Conservation (phyloP, 2,329 filamentous ascomycete species). For the Pseudogymnoascus sp. region DNA sequence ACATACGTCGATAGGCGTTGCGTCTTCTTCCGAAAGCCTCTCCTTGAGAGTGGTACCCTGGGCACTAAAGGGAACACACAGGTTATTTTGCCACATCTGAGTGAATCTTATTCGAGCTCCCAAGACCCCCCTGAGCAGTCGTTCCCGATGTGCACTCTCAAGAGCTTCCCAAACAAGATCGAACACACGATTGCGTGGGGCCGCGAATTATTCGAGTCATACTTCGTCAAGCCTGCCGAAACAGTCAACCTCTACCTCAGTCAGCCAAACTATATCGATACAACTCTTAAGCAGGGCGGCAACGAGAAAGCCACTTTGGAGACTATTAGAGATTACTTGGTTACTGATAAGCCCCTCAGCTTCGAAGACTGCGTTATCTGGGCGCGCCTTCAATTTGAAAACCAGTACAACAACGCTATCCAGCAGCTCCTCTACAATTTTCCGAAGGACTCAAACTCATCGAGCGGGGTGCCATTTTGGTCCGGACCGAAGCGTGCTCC, state of each 20-base stretch:
- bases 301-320: constrained; percentile 93
- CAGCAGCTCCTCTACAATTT: constrained; percentile 95
- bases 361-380: constrained; percentile 97
- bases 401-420: constrained; percentile 94
- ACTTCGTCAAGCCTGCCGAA: constrained; percentile 88
- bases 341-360: constrained; percentile 81
- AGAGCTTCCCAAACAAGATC: constrained; percentile 96
- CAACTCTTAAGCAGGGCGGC: constrained; percentile 82
- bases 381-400: constrained; percentile 90
- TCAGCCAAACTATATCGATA: constrained; percentile 82
- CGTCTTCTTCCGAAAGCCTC: constrained; percentile 95
- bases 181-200: constrained; percentile 99
- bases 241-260: constrained; percentile 90
- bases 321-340: constrained; percentile 81
- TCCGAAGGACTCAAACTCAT: constrained; percentile 86
- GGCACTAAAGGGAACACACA: constrained; percentile 99
- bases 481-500: constrained; percentile 96
- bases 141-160: constrained; percentile 96
- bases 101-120: constrained; percentile 94
- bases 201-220: constrained; percentile 88
- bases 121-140: constrained; percentile 97
- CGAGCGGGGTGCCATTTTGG: constrained; percentile 89
- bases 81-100: constrained; percentile 82
- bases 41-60: constrained; percentile 95
- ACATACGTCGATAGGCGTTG: constrained; percentile 95